Evolutionary conservation across 2,329 filamentous ascomycete species (phyloP), one percentile per base, ranked within the genome.

Genomic region (Pyrenophora tritici-repentis): DNA sequence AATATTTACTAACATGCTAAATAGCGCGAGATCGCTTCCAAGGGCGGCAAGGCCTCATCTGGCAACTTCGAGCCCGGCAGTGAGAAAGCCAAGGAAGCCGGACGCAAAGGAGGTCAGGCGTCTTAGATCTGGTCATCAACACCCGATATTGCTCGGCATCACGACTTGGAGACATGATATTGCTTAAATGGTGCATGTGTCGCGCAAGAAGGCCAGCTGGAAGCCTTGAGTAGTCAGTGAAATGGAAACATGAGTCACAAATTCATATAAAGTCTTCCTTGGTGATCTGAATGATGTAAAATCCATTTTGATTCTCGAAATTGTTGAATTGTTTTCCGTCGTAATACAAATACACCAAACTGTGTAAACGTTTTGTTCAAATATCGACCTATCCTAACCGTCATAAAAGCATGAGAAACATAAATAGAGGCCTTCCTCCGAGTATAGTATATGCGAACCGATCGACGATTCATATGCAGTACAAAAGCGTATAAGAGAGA

Each of bases 1-100:
- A 14, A 49, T 10, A 14, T 10, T 24, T n/a, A 10, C 45, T 53
- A n/a, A 58, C 20, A 42, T 17, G 7, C 40, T 18, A 16, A 13
- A 38, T 38, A 83, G 81, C 72, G 74, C 16, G 76, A 83, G 1
- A 83, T 84, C 51, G 81, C 82, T 1, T 84, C 81, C 9, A 73
- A 76, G 65, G 82, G 82, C 8, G 82, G 81, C 4, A 72, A 83
- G 43, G 77, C 79, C 0, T 83, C 81, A 0, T 73, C 75, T 31
- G 81, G 82, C 4, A 81, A 77, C 3, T 85, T 85, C 46, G 78
- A 83, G 60, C 75, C 76, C 0, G 79, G 82, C 6, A 80, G 77
- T 40, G 76, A 81, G 65, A 76, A 74, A 53, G 81, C 81, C 2
- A 76, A 72, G 40, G 81, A 83, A 65, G 81, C 81, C 14, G 82